Base-by-base conservation (phyloP, 1,284 basidiomycete genomes). In the Exobasidium rhododendri region DNA sequence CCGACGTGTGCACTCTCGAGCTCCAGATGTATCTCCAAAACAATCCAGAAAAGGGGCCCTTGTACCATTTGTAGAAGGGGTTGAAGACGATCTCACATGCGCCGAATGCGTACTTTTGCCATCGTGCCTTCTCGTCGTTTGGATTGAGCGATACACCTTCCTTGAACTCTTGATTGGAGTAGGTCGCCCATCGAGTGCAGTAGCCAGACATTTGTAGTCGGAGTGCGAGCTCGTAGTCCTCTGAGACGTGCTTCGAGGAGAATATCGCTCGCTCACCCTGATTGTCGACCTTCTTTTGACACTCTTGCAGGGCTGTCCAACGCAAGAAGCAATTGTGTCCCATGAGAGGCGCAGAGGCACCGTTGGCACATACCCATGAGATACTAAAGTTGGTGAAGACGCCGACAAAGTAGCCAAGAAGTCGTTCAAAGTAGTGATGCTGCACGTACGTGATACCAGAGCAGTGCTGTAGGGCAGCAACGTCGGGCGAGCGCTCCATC, bases 251-350 rank as follows among this genome's bases (percentile, higher is more conserved):
- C 4, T 83, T 81, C 81, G 91, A 64, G 1, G 87, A 89, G 90
- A 90, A 93, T 58, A 89, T 86, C 82, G 89, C 90, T 73, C 83
- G 84, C 61, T 84, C 75, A 0, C 84, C 84, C 70, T 89, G 88
- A 20, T 83, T 85, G 69, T 91, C 90, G n/a, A n/a, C n/a, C 46
- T 88, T 77, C 66, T 88, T 89, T 5, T 87, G 84, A 2, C 86
- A 88, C 62, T 91, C 90, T 75, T 92, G 91, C 4, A 92, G 81
- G 1, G 90, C 90, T 4, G 85, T 85, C 90, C 91, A 92, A 13
- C 90, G 85, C 40, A 92, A 82, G 82, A 92, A 92, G 1, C 89
- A 90, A 64, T 92, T 92, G 80, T 92, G 91, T 0, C 91, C 91
- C 64, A 92, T 89, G 71, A 92, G 91, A 0, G 90, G 90, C 0